Evolutionary conservation across 345 rosid genomes (phyloP), one percentile per base, ranked within the genome.

Genomic region (Aethionema arabicum): DNA sequence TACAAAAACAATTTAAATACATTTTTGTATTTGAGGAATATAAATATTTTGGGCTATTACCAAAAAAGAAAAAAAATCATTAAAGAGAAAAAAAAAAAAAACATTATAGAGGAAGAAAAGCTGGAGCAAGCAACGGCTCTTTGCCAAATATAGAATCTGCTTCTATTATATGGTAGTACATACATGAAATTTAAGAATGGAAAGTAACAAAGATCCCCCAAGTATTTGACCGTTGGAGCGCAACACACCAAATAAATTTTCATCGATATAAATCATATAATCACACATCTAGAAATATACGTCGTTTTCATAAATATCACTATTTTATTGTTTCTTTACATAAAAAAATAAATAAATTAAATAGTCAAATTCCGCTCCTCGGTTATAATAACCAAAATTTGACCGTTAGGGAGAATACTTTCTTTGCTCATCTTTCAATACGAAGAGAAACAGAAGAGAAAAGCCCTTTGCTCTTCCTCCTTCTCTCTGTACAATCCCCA

Each of bases 321-420:
- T 32, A 33, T 5, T 8, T 21, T 51, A 8, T 27, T 21, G 27
- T 21, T 21, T 21, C 27, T 21, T 21, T 21, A 2, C 27, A 21
- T 1, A 21, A 21, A 21, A 21, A 21, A 21, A 21, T 21, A 21
- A 21, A 21, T 2, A 15, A 11, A 15, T 6, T 6, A 3, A 7
- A 3, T 2, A 21, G 5, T 8, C 5, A 56, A 27, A 66, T 39
- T 50, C 8, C 54, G 72, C 73, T 68, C 50, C 50, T 30, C 14
- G 30, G 41, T 67, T 8, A 49, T 42, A 59, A 45, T 38, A 27
- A 10, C 15, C 4, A 7, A 29, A 41, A 70, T 63, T 33, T 56
- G 74, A 63, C 74, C 74, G 74, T 70, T 70, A 63, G 74, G 68
- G 74, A 69, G 74, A 55, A 45, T 3, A 54, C 49, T 27, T 9